Base-by-base conservation (phyloP, 1,284 basidiomycete species). In the Boletus smithii region DNA sequence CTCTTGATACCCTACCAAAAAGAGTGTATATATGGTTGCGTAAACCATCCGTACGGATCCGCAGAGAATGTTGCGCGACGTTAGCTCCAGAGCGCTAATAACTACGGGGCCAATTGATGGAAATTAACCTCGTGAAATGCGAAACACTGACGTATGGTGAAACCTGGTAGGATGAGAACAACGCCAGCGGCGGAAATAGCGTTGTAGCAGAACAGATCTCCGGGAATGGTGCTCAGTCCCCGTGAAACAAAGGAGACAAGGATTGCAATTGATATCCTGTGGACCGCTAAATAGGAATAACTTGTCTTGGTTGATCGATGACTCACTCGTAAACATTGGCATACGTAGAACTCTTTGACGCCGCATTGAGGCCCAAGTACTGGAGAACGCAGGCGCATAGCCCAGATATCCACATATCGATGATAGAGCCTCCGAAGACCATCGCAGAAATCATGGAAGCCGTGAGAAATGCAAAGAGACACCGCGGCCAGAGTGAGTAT, bases 21-120 rank as follows among this genome's bases (percentile, higher is more conserved):
- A 91, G 36, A 92, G 71, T 0, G 88, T 90, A 63, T 92, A 93
- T 47, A 92, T 91, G 55, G 91, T 86, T 16, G 90, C 89, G 59
- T 91, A 92, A 26, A 92, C 88, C 69, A 92, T 84, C 54, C 90
- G 75, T 18, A 93, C 89, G n/a, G 88, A 88, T 16, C 90, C 90
- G 49, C 87, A 88, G 44, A 91, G 80, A 37, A 91, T 77, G 59
- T 88, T 91, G 61, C 81, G 82, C 6, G 88, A 91, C 57, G 89
- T 90, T 42, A 92, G 72, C 64, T 93, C 90, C 27, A 93, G 73
- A 1, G 90, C 85, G 40, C 85, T 85, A 51, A 85, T 88, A 56
- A 91, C 89, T 91, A 56, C 30, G 20, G 42, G 18, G 6, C 39
- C 29, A 38, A 52, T 51, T 56, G 55, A 41, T 33, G 30, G 32